Base-by-base conservation (phyloP, 129 eudicot genomes). In the Helichrysum umbraculigerum region DNA sequence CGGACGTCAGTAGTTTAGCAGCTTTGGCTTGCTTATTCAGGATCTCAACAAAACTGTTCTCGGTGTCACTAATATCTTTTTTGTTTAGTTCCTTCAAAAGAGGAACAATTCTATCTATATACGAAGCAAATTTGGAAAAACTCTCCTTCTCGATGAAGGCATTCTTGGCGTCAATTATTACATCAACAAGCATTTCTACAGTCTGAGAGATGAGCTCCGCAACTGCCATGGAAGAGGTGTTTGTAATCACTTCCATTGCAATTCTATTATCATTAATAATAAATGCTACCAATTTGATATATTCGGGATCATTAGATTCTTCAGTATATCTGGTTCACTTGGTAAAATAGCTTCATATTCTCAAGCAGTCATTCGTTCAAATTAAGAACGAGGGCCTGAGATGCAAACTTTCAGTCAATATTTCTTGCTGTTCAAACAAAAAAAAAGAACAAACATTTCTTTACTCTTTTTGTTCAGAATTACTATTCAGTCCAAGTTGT, bases 71-170 rank as follows among this genome's bases (percentile, higher is more conserved):
- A 16, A 71, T 68, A 39, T 81, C 73, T n/a, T 58, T 83, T 62
- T 44, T 83, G 16, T 84, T 78, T 8, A 89, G 33, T 72, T 89
- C 91, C 57, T 74, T 79, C 30, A 89, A 76, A 57, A 89, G 81
- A 50, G 91, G 95, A 65, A 84, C 72, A 47, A 89, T 72, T 50
- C 81, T 42, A 12, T 84, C 41, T 25, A 87, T 22, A 76, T 84
- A 84, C 29, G 91, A 80, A 37, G 89, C 78, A 33, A 89, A 88
- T 54, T 82, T 76, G 0, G 72, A 29, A 77, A 89, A 86, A 76
- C 84, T 80, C 42, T 80, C 83, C 74, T 80, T 81, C 77, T 71
- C 87, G 11, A 86, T 51, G 16, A 80, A 65, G 66, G 72, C 89
- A 73, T 81, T 73, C 7, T 78, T 76, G 41, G 87, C 66, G 34